phyloP scores from a whole-genome alignment of 306 rosid species.

The Vachellia collinsii region DNA sequence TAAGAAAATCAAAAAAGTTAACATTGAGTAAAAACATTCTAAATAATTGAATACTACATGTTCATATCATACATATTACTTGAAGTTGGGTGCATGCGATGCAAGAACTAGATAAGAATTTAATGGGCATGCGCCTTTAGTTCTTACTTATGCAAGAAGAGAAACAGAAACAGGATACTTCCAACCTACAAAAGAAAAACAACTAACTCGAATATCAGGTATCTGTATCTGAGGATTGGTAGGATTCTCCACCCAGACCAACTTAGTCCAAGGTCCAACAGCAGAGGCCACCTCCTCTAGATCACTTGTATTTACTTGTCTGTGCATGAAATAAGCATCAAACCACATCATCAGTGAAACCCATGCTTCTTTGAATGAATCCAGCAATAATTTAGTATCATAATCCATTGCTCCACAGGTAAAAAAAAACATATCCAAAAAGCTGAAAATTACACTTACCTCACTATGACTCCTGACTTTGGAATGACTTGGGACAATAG shows the following conservation, averaged over 20 bases:
- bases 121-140: neutral
- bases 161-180: slow-evolving; percentile 7
- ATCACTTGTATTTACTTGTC: slow-evolving; percentile 81
- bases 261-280: slow-evolving; percentile 81
- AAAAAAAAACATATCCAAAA: slow-evolving; percentile 18
- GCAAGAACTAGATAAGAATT: slow-evolving; percentile 6
- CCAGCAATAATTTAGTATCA: slow-evolving; percentile 13
- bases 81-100: neutral
- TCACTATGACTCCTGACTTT: slow-evolving; percentile 77
- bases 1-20: neutral
- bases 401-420: neutral
- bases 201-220: slow-evolving; percentile 83
- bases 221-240: slow-evolving; percentile 84
- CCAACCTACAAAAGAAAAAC: neutral
- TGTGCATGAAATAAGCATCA: slow-evolving; percentile 43
- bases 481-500: slow-evolving; percentile 81
- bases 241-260: slow-evolving; percentile 96
- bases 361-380: slow-evolving; percentile 23
- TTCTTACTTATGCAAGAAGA: neutral
- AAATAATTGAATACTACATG: neutral
- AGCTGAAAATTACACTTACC: slow-evolving; percentile 59
- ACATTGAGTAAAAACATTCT: slow-evolving; percentile 16
- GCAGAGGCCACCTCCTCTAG: slow-evolving; percentile 84
- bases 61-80: slow-evolving; percentile 1
- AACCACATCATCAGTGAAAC: slow-evolving; percentile 23